Conservation (phyloP, 768 basidiomycete species). For the Lyophyllum semitale region DNA sequence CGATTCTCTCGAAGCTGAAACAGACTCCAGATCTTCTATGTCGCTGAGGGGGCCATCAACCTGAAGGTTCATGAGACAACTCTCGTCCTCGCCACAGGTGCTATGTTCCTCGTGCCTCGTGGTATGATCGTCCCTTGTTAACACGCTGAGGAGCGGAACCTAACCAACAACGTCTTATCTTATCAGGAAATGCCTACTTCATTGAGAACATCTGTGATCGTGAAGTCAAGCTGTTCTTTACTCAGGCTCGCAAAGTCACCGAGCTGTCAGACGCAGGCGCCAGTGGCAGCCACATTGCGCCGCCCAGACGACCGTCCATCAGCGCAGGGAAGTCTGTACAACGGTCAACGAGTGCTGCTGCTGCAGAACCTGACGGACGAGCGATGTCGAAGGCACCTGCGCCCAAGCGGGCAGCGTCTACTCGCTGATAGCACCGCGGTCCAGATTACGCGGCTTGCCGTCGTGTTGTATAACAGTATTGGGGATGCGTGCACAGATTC, state of each 20-base stretch:
- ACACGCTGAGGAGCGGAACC: neutral
- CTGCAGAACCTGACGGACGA: constrained; percentile 2
- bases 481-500: no score
- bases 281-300: constrained; percentile 5
- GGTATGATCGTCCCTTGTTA: neutral
- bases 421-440: neutral
- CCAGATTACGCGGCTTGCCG: no score
- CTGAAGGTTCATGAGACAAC: constrained; percentile 81
- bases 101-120: constrained; percentile 56
- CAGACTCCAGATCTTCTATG: constrained; percentile 49
- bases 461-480: no score
- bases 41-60: constrained; percentile 86
- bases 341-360: constrained; percentile 13
- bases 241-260: constrained; percentile 68
- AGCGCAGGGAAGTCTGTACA: constrained; percentile 1
- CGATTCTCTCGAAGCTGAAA: neutral
- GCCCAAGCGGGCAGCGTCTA: constrained; percentile 12
- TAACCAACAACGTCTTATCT: neutral
- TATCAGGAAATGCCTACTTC: constrained; percentile 50
- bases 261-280: constrained; percentile 5
- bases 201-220: constrained; percentile 87
- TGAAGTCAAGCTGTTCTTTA: constrained; percentile 85
- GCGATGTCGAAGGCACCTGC: constrained; percentile 10
- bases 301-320: constrained; percentile 8
- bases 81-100: constrained; percentile 73